Evolutionary conservation across 2,329 filamentous ascomycete species (phyloP).

Genomic region (Aspergillus niger): DNA sequence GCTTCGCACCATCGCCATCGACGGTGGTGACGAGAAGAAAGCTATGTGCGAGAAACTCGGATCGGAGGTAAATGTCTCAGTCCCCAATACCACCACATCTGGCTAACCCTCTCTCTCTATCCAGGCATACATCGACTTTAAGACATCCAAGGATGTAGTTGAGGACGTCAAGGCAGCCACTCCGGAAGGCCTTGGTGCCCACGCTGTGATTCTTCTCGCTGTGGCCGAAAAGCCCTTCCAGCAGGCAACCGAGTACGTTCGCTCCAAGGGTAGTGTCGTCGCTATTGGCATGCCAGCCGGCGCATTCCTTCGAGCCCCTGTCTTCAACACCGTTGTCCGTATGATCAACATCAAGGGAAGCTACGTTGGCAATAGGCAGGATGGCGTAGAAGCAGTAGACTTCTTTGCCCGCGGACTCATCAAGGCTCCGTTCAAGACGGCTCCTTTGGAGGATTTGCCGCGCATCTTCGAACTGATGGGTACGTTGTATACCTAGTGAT

Average conservation of each 20-base stretch:
- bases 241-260: conserved; percentile 86
- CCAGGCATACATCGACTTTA: conserved; percentile 76
- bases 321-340: conserved; percentile 84
- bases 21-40: conserved; percentile 79
- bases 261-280: conserved; percentile 77
- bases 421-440: conserved; percentile 81
- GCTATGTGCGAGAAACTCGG: conserved; percentile 68
- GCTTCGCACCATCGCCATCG: conserved; percentile 76
- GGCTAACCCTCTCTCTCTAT: not conserved
- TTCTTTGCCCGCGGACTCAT: conserved; percentile 85
- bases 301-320: conserved; percentile 77
- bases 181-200: conserved; percentile 77
- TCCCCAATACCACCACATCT: not conserved
- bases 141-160: conserved; percentile 72
- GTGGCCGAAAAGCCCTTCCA: conserved; percentile 92
- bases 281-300: conserved; percentile 85
- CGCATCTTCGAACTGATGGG: conserved; percentile 76
- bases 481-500: conserved; percentile 24
- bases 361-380: conserved; percentile 90
- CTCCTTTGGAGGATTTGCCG: conserved; percentile 76
- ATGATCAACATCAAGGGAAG: conserved; percentile 93
- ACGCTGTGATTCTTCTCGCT: conserved; percentile 84
- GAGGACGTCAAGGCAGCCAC: conserved; percentile 81
- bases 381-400: conserved; percentile 84
- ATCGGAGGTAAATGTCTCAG: conserved; percentile 46